phyloP scores from a whole-genome alignment of 2,329 filamentous ascomycete genomes.

The Phyllosticta citrichinensis region DNA sequence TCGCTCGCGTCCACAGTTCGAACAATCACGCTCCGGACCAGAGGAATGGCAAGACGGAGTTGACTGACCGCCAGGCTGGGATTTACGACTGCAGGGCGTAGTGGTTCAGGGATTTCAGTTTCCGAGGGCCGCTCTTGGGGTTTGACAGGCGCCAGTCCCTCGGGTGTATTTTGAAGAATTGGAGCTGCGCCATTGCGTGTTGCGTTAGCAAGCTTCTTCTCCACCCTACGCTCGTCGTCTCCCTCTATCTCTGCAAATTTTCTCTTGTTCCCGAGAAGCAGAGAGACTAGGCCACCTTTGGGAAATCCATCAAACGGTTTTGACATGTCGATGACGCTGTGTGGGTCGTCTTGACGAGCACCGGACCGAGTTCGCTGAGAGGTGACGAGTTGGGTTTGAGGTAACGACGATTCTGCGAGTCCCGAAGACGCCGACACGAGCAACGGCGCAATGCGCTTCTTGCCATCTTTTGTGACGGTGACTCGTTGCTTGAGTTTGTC shows the following conservation, averaged over 20 bases:
- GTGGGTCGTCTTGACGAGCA: conserved; percentile 60
- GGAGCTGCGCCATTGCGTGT: conserved; percentile 59
- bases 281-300: conserved; percentile 72
- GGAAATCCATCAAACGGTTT: conserved; percentile 91
- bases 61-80: conserved; percentile 74
- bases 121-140: conserved; percentile 51
- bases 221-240: conserved; percentile 58
- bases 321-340: conserved; percentile 77
- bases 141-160: conserved; percentile 69
- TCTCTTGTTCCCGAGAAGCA: conserved; percentile 88
- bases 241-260: conserved; percentile 65
- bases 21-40: conserved; percentile 71
- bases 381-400: conserved; percentile 78
- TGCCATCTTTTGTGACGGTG: conserved; percentile 91
- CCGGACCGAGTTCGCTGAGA: conserved; percentile 54
- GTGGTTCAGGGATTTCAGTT: conserved; percentile 64
- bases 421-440: conserved; percentile 79
- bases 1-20: conserved; percentile 64
- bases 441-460: conserved; percentile 87
- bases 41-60: conserved; percentile 76
- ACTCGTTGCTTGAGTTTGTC: conserved; percentile 79
- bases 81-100: conserved; percentile 79
- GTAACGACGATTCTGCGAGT: conserved; percentile 75
- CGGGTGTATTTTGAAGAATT: conserved; percentile 64
- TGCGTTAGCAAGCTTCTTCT: conserved; percentile 49